Evolutionary conservation across 192 early-diverging fungal genomes (phyloP).

Genomic region (Geranomyces michiganensis): DNA sequence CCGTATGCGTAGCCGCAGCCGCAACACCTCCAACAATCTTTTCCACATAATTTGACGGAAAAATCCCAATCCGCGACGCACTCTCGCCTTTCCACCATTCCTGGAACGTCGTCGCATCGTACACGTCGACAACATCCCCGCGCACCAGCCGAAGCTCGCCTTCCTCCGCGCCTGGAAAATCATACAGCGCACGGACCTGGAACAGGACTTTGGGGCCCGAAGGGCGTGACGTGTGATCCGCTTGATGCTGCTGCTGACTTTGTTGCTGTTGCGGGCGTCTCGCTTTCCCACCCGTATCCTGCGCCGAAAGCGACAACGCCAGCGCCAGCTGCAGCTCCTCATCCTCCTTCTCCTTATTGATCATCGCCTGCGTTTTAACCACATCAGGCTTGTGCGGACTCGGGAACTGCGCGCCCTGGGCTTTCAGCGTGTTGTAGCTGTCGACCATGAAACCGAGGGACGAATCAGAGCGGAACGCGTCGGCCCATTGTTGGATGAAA

Average conservation of each 20-base stretch:
- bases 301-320: conserved; percentile 79
- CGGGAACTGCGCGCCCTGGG: conserved; percentile 45
- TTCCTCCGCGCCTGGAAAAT: conserved; percentile 85
- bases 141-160: conserved; percentile 89
- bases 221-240: not conserved
- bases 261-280: conserved; percentile 3
- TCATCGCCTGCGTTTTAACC: conserved; percentile 47
- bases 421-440: conserved; percentile 48
- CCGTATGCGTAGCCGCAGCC: conserved; percentile 12
- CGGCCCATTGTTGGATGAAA: conserved; percentile 89
- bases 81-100: conserved; percentile 99
- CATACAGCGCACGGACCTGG: conserved; percentile 89
- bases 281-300: conserved; percentile 28
- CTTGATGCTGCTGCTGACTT: conserved; percentile 14
- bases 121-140: conserved; percentile 87
- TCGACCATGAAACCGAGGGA: conserved; percentile 63
- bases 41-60: conserved; percentile 96
- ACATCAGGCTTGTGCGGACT: conserved; percentile 40
- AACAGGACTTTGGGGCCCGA: conserved; percentile 57
- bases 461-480: conserved; percentile 78
- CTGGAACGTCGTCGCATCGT: conserved; percentile 88
- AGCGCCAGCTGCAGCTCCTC: conserved; percentile 93
- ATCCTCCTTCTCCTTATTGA: conserved; percentile 90
- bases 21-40: conserved; percentile 28
- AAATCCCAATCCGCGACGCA: conserved; percentile 88